phyloP scores from a whole-genome alignment of 108 stramenopile genomes.

The Cyclotella atomus region DNA sequence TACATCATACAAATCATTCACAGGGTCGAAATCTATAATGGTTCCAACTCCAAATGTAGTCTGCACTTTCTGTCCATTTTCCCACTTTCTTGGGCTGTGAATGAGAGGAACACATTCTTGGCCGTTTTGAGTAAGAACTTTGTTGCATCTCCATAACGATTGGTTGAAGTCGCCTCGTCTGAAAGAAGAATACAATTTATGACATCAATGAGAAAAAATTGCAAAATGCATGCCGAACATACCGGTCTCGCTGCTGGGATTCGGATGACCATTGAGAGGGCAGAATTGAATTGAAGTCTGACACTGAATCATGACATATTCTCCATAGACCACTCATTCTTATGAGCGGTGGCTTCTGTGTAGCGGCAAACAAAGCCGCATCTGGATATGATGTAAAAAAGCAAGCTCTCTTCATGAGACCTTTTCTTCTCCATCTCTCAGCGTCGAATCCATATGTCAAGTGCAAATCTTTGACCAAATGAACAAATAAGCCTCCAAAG shows the following conservation, averaged over 20 bases:
- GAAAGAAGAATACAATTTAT: not conserved
- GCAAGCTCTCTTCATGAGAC: constrained; percentile 63
- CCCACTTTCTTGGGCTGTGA: constrained; percentile 64
- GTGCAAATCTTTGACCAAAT: constrained; percentile 77
- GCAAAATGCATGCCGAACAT: not conserved
- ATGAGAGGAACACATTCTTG: constrained; percentile 63
- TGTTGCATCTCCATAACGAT: constrained; percentile 77
- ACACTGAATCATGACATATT: constrained; percentile 83
- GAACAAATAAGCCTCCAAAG: constrained; percentile 91
- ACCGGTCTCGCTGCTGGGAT: constrained; percentile 65
- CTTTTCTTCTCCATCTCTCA: constrained; percentile 76
- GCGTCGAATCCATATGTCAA: constrained; percentile 82
- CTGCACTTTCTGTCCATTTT: constrained; percentile 73
- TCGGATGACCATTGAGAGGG: constrained; percentile 79
- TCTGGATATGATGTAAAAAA: constrained; percentile 95
- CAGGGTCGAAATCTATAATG: constrained; percentile 72
- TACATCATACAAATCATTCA: constrained; percentile 79
- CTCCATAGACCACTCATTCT: constrained; percentile 73
- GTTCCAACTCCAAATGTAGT: constrained; percentile 86
- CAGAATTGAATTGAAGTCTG: constrained; percentile 75
- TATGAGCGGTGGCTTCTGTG: constrained; percentile 76
- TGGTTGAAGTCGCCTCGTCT: constrained; percentile 85
- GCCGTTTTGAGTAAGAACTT: constrained; percentile 50
- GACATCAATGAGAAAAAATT: not conserved
- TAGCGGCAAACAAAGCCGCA: constrained; percentile 94